These are phyloP conservation scores for Annona cherimola DNA, from an alignment of 164 flowering plant species.

Conservation along the genomic window DNA sequence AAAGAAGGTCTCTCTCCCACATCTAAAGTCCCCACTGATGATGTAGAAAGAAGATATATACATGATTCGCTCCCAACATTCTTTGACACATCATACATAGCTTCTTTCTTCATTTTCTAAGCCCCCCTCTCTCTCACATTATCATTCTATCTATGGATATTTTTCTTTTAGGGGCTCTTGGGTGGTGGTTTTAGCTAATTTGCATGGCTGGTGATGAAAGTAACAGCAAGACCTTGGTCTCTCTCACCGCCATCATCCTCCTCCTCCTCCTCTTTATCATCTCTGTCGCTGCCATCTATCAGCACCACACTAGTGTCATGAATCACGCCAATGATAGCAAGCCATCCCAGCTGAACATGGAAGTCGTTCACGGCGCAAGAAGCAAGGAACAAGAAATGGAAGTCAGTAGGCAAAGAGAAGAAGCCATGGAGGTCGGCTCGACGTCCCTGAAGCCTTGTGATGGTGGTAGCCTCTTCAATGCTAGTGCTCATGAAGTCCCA, in stretches of 20 bases:
- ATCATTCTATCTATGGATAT: conserved; percentile 60
- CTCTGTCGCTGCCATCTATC: not conserved
- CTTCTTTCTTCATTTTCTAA: not conserved
- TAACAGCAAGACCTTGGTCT: not conserved
- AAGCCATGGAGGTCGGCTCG: not conserved
- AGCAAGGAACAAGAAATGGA: no score
- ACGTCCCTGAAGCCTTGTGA: not conserved
- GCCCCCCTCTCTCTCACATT: not conserved
- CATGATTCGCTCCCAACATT: not conserved
- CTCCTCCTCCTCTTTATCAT: conserved; percentile 7
- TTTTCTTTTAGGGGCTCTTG: conserved; percentile 56
- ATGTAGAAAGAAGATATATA: not conserved
- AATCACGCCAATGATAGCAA: not conserved
- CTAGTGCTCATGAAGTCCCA: conserved; percentile 67
- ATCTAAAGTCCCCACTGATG: not conserved
- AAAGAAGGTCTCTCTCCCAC: not conserved
- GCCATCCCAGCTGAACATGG: not conserved
- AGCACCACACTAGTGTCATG: conserved; percentile 7
- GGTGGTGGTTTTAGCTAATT: conserved; percentile 47
- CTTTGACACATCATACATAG: not conserved
- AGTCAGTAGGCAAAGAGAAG: no score
- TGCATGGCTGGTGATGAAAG: conserved; percentile 53
- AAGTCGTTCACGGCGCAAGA: not conserved
- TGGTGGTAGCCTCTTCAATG: conserved; percentile 29
- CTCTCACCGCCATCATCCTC: not conserved